A percentile compares a stretch with the other conserved stretches of the same genome.
Conservation (phyloP, 2,329 filamentous ascomycete genomes). For the Xylariaceae sp. region DNA sequence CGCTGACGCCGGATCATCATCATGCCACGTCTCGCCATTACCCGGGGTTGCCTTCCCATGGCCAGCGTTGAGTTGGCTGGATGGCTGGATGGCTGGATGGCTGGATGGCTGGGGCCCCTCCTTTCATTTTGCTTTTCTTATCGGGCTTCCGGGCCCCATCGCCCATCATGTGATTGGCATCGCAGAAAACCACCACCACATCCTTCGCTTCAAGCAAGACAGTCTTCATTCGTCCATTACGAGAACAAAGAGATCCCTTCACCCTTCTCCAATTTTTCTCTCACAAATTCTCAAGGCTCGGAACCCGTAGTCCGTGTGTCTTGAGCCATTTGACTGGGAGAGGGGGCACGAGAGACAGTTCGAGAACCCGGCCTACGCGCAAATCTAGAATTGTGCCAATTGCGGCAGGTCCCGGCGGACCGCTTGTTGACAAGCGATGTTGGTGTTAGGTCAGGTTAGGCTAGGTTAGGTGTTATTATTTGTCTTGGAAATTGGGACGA, state of each 20-base stretch:
- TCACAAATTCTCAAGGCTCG: neutral
- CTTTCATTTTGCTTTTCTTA: too few species aligned
- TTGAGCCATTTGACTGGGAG: slow-evolving; percentile 7
- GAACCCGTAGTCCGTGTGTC: slow-evolving; percentile 9
- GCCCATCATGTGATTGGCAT: slow-evolving; percentile 10
- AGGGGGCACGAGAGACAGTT: slow-evolving; percentile 2
- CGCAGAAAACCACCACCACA: slow-evolving; percentile 6
- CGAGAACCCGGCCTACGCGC: slow-evolving; percentile 10
- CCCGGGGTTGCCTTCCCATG: slow-evolving; percentile 16
- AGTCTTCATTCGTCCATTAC: slow-evolving; percentile 14
- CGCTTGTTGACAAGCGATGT: slow-evolving; percentile 10
- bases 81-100: too few species aligned
- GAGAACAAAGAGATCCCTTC: too few species aligned
- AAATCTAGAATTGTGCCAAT: slow-evolving; percentile 23
- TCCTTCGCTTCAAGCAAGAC: slow-evolving; percentile 12
- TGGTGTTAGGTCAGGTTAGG: too few species aligned
- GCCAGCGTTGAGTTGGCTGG: slow-evolving; percentile 2
- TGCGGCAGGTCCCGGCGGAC: slow-evolving; percentile 24
- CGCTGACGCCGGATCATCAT: slow-evolving; percentile 21
- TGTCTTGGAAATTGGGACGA: slow-evolving; percentile 7
- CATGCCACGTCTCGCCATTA: slow-evolving; percentile 27
- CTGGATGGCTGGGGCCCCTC: too few species aligned
- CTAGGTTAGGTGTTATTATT: neutral
- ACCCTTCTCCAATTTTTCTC: slow-evolving; percentile 12
- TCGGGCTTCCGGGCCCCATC: slow-evolving; percentile 1